Base-by-base conservation (phyloP, 2,329 filamentous ascomycete genomes). In the Purpureocillium takamizusanense region DNA sequence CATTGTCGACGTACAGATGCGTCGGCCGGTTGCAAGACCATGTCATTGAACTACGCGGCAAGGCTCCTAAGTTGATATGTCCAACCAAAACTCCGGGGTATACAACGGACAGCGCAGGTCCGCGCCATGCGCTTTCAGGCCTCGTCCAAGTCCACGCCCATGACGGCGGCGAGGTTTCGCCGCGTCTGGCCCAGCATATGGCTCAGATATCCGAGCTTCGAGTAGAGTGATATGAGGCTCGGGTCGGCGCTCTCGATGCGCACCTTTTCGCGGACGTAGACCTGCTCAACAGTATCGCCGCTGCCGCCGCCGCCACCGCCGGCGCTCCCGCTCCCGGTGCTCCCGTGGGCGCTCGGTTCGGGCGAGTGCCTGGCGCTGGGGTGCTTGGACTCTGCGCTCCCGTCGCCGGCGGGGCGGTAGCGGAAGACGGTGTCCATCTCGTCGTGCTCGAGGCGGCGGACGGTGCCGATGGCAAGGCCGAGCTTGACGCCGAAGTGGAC, bases 231-330 rank as follows among this genome's bases (percentile, higher is more conserved):
- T 57, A 95, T 80, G 46, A 95, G 57, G 50, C 80, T 89, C 1
- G 90, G 90, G 58, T 97, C 89, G 39, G 88, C 86, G 51, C 79
- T 90, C 60, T 95, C 89, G 2, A 95, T 82, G 31, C 84, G 74
- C 4, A 95, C 76, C 65, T 95, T 95, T 58, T 95, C 90, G 48
- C 82, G 79, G 33, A 97, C 90, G 46, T 78, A 82, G 3, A 95
- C 88, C 44, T 92, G 79, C 3, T 61, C 57, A 25, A 59, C 44
- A 28, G 53, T 51, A 31, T 38, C 44, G 10, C 10, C 21, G 21
- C 21, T 25, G 10, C 21, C 21, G 21, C 21, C 10, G 10, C 21
- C 21, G 21, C 21, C 21, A 25, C 21, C 21, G 21, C 21, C n/a
- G n/a, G n/a, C n/a, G n/a, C n/a, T n/a, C n/a, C n/a, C 21, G 10